Evolutionary conservation across 192 early-diverging fungal species (phyloP).

Genomic region (Cetraspora pellucida): DNA sequence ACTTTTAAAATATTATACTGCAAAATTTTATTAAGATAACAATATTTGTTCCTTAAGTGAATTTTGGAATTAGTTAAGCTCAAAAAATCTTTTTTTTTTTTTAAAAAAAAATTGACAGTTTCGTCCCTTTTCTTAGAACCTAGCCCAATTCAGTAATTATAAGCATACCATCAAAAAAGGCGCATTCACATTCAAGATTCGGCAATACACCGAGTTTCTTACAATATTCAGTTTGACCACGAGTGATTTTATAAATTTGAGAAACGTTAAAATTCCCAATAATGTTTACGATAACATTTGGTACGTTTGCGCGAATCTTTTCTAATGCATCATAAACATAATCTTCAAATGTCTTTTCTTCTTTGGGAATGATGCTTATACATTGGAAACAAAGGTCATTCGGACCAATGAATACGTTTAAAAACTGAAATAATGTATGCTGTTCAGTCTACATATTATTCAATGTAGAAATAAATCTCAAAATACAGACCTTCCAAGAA

Average conservation of each 20-base stretch:
- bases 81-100: too few relatives aligned
- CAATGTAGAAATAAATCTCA: not conserved
- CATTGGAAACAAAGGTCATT: slow-evolving; percentile 60
- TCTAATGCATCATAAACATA: slow-evolving; percentile 40
- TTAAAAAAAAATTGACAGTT: too few relatives aligned
- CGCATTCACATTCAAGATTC: slow-evolving; percentile 20
- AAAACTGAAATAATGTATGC: slow-evolving; percentile 41
- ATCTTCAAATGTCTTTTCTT: slow-evolving; percentile 36
- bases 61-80: too few relatives aligned
- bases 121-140: slow-evolving; percentile 35
- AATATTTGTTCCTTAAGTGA: too few relatives aligned
- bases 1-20: too few relatives aligned
- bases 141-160: slow-evolving; percentile 33
- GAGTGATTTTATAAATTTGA: slow-evolving; percentile 40
- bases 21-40: too few relatives aligned
- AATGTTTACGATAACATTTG: slow-evolving; percentile 53
- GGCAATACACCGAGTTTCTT: slow-evolving; percentile 25
- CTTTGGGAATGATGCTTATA: slow-evolving; percentile 2
- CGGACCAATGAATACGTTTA: slow-evolving; percentile 60
- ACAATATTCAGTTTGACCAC: slow-evolving; percentile 17
- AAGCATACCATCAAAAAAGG: slow-evolving; percentile 1
- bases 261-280: slow-evolving; percentile 36
- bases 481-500: not conserved
- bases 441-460: slow-evolving; percentile 27
- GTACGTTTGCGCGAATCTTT: slow-evolving; percentile 40